Percentiles rank a stretch among this genome's conserved stretches.
phyloP scores from a whole-genome alignment of 768 basidiomycete genomes.

The Roridomyces roridus region DNA sequence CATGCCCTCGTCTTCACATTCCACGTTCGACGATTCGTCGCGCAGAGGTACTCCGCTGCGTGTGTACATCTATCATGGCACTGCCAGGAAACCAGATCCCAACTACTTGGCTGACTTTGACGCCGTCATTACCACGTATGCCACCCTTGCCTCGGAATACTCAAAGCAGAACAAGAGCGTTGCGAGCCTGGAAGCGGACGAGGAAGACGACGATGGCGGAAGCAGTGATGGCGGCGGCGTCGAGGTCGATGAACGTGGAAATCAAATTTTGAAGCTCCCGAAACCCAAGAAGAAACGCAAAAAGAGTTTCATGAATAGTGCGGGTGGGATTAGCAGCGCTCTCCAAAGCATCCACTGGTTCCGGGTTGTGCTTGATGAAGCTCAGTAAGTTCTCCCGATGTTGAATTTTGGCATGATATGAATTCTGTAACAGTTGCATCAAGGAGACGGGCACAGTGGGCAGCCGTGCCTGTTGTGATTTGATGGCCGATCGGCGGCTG shows the following conservation, averaged over 20 bases:
- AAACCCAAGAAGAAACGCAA: constrained; percentile 80
- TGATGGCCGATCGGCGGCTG: constrained; percentile 90
- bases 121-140: constrained; percentile 96
- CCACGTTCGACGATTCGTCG: constrained; percentile 43
- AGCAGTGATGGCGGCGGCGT: constrained; percentile 68
- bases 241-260: constrained; percentile 74
- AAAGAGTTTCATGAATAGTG: constrained; percentile 49
- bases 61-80: constrained; percentile 96
- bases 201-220: constrained; percentile 68
- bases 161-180: constrained; percentile 84
- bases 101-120: constrained; percentile 91
- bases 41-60: constrained; percentile 62
- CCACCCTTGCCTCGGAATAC: constrained; percentile 93
- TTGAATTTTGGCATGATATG: constrained; percentile 2
- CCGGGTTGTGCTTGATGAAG: constrained; percentile 90
- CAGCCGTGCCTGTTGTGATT: constrained; percentile 93
- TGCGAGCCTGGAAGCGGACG: constrained; percentile 62
- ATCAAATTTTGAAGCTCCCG: constrained; percentile 60
- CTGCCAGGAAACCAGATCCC: constrained; percentile 85
- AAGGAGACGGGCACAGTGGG: constrained; percentile 96
- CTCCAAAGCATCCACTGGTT: constrained; percentile 98
- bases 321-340: constrained; percentile 68
- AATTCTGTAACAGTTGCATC: constrained; percentile 70
- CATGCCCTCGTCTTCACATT: constrained; percentile 38
- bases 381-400: constrained; percentile 73